Percentiles rank a stretch among this genome's conserved stretches.
These are phyloP conservation scores for Carex pumila DNA, from an alignment of 176 grass and related monocot genomes.

Conservation along the genomic window DNA sequence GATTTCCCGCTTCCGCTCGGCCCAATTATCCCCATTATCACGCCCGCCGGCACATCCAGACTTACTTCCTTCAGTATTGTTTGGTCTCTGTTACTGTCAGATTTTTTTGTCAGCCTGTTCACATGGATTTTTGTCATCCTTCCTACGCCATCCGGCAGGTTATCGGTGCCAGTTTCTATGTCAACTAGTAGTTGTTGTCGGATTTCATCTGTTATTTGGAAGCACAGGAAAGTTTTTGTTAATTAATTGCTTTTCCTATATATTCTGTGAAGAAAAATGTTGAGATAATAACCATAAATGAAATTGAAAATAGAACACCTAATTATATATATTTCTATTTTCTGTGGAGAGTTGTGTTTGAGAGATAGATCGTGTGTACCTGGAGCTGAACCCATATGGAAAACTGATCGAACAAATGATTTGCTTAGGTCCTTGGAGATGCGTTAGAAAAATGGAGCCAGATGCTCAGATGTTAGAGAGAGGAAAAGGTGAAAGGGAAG, in stretches of 20 bases:
- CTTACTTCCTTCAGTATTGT: constrained; percentile 50
- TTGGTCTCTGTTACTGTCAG: constrained; percentile 45
- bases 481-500: not conserved
- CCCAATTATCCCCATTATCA: constrained; percentile 77
- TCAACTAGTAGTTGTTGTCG: constrained; percentile 58
- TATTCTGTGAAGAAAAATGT: not conserved
- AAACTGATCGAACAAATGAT: not conserved
- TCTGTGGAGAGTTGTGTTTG: not conserved
- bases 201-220: constrained; percentile 29
- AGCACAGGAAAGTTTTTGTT: not conserved
- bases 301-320: not conserved
- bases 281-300: not conserved
- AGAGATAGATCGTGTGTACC: not conserved
- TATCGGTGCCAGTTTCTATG: constrained; percentile 20
- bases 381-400: constrained; percentile 22
- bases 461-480: not conserved
- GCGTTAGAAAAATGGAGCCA: not conserved
- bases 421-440: not conserved
- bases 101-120: constrained; percentile 36
- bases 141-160: not conserved
- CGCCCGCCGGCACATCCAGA: constrained; percentile 63
- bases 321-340: not conserved
- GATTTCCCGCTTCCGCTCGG: constrained; percentile 99
- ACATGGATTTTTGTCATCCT: constrained; percentile 49
- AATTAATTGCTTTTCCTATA: not conserved